Conservation (phyloP, 2,329 filamentous ascomycete species). For the Pseudocercospora crystallina region DNA sequence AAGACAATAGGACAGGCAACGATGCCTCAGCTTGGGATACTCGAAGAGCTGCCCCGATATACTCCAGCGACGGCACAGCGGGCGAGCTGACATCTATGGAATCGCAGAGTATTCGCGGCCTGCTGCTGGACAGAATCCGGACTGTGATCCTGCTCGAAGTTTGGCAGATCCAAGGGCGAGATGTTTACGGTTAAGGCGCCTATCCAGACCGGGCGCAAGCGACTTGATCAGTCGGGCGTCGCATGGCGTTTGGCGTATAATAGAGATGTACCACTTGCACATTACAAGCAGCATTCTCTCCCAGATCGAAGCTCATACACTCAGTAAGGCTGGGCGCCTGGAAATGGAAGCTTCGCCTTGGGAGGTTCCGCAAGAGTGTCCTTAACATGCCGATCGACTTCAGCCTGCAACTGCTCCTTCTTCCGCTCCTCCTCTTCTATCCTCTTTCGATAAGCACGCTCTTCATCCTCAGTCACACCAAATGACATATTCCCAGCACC, state of each 20-base stretch:
- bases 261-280: too few species aligned
- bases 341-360: conserved; percentile 41
- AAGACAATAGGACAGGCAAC: conserved; percentile 11
- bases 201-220: not conserved
- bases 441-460: conserved; percentile 29
- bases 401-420: conserved; percentile 31
- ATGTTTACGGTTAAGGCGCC: not conserved
- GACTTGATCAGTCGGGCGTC: not conserved
- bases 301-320: too few species aligned
- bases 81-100: too few species aligned
- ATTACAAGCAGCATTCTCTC: too few species aligned
- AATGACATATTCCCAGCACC: conserved; percentile 51
- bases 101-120: too few species aligned
- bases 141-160: too few species aligned
- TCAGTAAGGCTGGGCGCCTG: conserved; percentile 27
- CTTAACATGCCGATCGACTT: conserved; percentile 44
- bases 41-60: conserved; percentile 14
- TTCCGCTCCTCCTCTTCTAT: conserved; percentile 30
- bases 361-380: conserved; percentile 41
- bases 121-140: too few species aligned
- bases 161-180: not conserved
- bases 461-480: conserved; percentile 33
- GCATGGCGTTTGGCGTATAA: not conserved
- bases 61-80: not conserved
- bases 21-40: conserved; percentile 12